Base-by-base conservation (phyloP, 495 filamentous ascomycete species). In the Penicillium turbatum region DNA sequence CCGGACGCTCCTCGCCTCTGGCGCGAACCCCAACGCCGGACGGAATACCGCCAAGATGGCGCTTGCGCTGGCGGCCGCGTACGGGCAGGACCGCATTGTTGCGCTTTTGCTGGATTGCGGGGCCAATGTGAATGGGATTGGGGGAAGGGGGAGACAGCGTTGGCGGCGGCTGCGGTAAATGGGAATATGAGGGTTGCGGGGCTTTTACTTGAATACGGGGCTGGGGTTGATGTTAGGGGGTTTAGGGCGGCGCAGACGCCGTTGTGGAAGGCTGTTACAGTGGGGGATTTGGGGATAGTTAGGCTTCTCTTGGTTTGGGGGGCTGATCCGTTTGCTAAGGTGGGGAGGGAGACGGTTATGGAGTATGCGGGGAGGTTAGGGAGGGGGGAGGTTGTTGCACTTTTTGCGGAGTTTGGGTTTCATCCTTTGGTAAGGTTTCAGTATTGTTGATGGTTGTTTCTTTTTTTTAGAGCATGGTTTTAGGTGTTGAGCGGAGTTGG, bases 41-140 rank as follows among this genome's bases (percentile, higher is more conserved):
- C 36, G 42, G 11, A 40, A 42, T 10, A 0, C 9, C 1, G 57
- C 43, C 3, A 61, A 58, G n/a, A 54, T 51, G 3, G 51, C 54
- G 3, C 55, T 64, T 0, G 50, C 48, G 2, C 51, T 72, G 30
- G 74, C 73, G 1, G 72, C 75, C 5, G 59, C 61, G 7, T 62
- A 53, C 13, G 67, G 73, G 5, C 60, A 71, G 39, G 61, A 65
- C 24, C 62, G 47, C 5, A 58, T 75, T 30, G 67, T 73, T 15
- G 57, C 62, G 15, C 26, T 76, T 40, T 51, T 79, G 9, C 61
- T 80, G 37, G 71, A 74, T 3, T 68, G 65, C 16, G 69, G 68
- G 3, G 68, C 70, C 0, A 60, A 79, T 39, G 64, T 78, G 40
- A 69, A 80, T 54, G 62, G 63, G 32, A 55, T 67, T 15, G 63